These are phyloP conservation scores for Daldinia loculata DNA, from an alignment of 495 filamentous ascomycete species.

Conservation along the genomic window DNA sequence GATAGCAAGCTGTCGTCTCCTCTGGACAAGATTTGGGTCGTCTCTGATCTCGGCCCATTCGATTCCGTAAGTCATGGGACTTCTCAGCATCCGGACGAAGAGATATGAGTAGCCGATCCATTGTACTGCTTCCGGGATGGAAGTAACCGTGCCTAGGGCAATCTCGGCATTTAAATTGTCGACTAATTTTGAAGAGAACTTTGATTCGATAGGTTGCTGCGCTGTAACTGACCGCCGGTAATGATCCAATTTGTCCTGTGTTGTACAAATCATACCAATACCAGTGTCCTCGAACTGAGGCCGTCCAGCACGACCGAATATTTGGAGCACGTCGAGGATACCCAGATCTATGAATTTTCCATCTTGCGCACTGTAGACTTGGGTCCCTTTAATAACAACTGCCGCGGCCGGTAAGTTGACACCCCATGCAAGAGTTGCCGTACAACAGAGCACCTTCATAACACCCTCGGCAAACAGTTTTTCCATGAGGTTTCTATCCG, in stretches of 20 bases:
- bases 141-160: conserved; percentile 91
- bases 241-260: conserved; percentile 89
- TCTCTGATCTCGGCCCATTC: conserved; percentile 89
- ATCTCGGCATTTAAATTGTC: conserved; percentile 98
- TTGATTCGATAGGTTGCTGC: conserved; percentile 95
- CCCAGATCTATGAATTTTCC: conserved; percentile 97
- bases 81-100: conserved; percentile 93
- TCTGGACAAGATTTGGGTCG: conserved; percentile 83
- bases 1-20: conserved; percentile 82
- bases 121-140: conserved; percentile 89
- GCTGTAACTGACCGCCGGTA: conserved; percentile 93
- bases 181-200: conserved; percentile 86
- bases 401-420: conserved; percentile 98
- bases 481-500: conserved; percentile 94
- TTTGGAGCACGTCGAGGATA: conserved; percentile 97
- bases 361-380: conserved; percentile 93
- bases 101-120: conserved; percentile 99
- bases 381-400: conserved; percentile 97
- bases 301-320: conserved; percentile 96
- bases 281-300: conserved; percentile 96
- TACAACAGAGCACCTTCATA: conserved; percentile 97
- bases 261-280: conserved; percentile 97
- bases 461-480: conserved; percentile 86
- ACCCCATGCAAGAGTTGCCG: conserved; percentile 97
- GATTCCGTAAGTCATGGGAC: conserved; percentile 93